Conservation (phyloP, 148 eudicot genomes). For the Rhododendron molle region DNA sequence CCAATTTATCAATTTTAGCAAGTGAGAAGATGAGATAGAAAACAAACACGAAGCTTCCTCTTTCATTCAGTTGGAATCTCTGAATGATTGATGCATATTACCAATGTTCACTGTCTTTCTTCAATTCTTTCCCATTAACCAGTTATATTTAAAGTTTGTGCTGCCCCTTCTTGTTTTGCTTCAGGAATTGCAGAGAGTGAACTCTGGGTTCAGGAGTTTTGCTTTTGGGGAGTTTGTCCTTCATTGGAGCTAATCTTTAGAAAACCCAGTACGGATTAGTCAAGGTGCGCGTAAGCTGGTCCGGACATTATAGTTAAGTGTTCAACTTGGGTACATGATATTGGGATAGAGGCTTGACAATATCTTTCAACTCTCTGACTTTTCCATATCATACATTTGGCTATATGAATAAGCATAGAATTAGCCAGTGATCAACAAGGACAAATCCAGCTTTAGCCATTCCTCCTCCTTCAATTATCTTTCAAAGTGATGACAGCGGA, state of each 20-base stretch:
- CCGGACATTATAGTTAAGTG: not conserved
- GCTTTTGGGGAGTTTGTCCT: not conserved
- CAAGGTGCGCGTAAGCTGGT: not conserved
- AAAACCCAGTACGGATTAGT: not conserved
- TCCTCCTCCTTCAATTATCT: constrained; percentile 18
- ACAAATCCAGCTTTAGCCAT: constrained; percentile 20
- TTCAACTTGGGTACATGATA: not conserved
- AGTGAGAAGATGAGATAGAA: constrained; percentile 3
- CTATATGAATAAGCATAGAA: constrained; percentile 13
- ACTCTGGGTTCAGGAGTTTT: not conserved
- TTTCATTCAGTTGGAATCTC: constrained; percentile 4
- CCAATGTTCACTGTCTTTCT: not conserved
- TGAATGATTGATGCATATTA: constrained; percentile 12
- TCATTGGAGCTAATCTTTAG: not conserved
- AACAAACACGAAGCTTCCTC: constrained; percentile 17
- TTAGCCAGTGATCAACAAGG: constrained; percentile 12
- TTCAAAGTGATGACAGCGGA: constrained; percentile 15
- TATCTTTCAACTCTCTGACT: constrained; percentile 26
- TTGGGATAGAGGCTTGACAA: constrained; percentile 7
- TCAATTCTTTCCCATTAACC: not conserved
- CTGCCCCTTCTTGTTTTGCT: not conserved
- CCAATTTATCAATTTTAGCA: constrained; percentile 1
- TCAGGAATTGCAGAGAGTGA: not conserved
- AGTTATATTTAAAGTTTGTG: not conserved
- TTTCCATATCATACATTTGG: constrained; percentile 17